These are phyloP conservation scores for Henckelia pumila DNA, from an alignment of 257 asterid genomes.

Conservation along the genomic window DNA sequence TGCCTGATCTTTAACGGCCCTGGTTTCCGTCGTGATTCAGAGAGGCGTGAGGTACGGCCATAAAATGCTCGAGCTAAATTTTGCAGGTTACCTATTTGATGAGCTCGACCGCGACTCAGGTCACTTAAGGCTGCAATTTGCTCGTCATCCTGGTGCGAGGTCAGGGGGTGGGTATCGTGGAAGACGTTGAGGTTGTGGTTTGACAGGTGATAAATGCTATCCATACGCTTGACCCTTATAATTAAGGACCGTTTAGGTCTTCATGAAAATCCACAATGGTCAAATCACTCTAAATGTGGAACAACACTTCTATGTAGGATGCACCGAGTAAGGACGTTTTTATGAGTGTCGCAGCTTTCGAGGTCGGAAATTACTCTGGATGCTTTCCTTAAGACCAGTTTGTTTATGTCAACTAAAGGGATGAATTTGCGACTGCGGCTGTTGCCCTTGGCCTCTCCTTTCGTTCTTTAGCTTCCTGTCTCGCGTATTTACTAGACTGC, in stretches of 20 bases:
- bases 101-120: slow-evolving; percentile 57
- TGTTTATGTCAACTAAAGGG: not conserved
- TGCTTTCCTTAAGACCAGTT: not conserved
- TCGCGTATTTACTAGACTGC: not conserved
- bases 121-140: slow-evolving; percentile 54
- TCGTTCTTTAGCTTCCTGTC: not conserved
- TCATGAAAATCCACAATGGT: slow-evolving; percentile 24
- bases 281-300: slow-evolving; percentile 42
- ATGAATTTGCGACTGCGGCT: not conserved
- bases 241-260: slow-evolving; percentile 32
- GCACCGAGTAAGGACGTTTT: slow-evolving; percentile 1
- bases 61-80: slow-evolving; percentile 49
- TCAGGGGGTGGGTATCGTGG: slow-evolving; percentile 53
- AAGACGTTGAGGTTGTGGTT: slow-evolving; percentile 40
- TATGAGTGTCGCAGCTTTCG: not conserved
- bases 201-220: slow-evolving; percentile 61
- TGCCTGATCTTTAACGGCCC: not conserved
- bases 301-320: slow-evolving; percentile 62
- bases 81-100: slow-evolving; percentile 70
- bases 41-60: slow-evolving; percentile 15
- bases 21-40: not conserved
- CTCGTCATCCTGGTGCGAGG: slow-evolving; percentile 66
- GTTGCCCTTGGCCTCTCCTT: not conserved
- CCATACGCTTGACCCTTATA: slow-evolving; percentile 38
- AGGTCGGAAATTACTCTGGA: not conserved